phyloP scores from a whole-genome alignment of 176 grass and related monocot genomes.

The Oryza glumipatula region DNA sequence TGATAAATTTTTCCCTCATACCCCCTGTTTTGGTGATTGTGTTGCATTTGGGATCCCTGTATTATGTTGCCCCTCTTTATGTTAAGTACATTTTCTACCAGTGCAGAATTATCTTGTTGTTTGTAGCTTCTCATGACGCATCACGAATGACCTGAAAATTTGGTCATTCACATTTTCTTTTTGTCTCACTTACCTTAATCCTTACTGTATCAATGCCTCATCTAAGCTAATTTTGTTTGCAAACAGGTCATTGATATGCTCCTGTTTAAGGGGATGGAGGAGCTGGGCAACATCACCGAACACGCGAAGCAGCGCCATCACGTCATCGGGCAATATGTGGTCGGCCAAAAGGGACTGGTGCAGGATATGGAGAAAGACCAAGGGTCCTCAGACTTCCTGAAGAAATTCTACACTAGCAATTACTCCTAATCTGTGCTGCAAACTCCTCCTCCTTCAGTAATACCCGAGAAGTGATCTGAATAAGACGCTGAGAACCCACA shows the following conservation, averaged over 20 bases:
- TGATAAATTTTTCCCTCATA: background rate
- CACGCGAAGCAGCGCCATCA: constrained; percentile 97
- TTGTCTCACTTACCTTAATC: background rate
- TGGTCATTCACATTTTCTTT: background rate
- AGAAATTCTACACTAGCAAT: constrained; percentile 88
- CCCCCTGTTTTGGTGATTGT: background rate
- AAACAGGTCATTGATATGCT: constrained; percentile 94
- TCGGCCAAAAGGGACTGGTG: constrained; percentile 56
- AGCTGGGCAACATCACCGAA: constrained; percentile 75
- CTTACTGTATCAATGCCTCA: background rate
- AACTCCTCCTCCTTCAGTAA: constrained; percentile 20
- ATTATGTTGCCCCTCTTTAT: background rate
- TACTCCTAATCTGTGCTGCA: constrained; percentile 57
- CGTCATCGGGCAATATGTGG: constrained; percentile 86
- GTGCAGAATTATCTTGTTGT: background rate
- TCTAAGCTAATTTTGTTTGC: background rate
- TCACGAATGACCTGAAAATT: background rate
- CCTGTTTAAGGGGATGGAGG: constrained; percentile 86
- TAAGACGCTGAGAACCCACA: constrained; percentile 43
- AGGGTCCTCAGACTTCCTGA: constrained; percentile 70
- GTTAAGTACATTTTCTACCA: background rate
- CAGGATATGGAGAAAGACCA: constrained; percentile 65
- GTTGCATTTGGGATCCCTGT: background rate
- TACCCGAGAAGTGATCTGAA: constrained; percentile 28
- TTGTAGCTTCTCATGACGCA: background rate